Conservation (phyloP, 2,329 filamentous ascomycete genomes). For the Microdochium trichocladiopsis region DNA sequence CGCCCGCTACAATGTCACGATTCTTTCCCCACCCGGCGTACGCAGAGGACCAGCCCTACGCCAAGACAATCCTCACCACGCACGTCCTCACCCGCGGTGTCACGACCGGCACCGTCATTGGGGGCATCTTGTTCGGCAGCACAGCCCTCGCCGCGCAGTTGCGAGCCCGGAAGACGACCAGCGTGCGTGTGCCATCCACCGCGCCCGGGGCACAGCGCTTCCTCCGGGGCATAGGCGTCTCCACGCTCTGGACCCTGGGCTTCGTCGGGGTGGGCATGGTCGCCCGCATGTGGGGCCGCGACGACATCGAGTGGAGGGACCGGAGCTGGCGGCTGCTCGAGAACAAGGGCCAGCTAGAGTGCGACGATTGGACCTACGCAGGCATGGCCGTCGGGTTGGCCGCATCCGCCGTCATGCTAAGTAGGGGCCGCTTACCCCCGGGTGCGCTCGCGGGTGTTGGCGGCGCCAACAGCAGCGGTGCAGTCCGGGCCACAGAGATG, state of each 20-base stretch:
- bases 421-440: conserved; percentile 11
- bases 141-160: conserved; percentile 19
- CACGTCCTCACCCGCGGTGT: conserved; percentile 53
- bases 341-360: conserved; percentile 48
- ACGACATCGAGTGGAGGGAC: conserved; percentile 58
- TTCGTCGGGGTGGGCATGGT: conserved; percentile 34
- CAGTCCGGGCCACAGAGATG: conserved; percentile 4
- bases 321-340: conserved; percentile 54
- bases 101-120: conserved; percentile 43
- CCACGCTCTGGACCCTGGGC: conserved; percentile 35
- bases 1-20: conserved; percentile 37
- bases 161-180: conserved; percentile 4
- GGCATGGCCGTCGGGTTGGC: conserved; percentile 27
- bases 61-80: conserved; percentile 46
- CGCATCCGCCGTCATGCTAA: conserved; percentile 19
- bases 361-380: conserved; percentile 46
- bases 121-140: conserved; percentile 28
- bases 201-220: conserved; percentile 24
- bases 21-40: conserved; percentile 48
- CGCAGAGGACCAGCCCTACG: conserved; percentile 55
- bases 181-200: no score
- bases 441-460: conserved; percentile 4
- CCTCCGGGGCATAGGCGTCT: conserved; percentile 37
- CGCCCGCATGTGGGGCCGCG: conserved; percentile 44
- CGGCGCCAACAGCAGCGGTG: conserved; percentile 4